These are phyloP conservation scores for Juglanconis sp. DNA, from an alignment of 2,329 filamentous ascomycete species.

Conservation along the genomic window DNA sequence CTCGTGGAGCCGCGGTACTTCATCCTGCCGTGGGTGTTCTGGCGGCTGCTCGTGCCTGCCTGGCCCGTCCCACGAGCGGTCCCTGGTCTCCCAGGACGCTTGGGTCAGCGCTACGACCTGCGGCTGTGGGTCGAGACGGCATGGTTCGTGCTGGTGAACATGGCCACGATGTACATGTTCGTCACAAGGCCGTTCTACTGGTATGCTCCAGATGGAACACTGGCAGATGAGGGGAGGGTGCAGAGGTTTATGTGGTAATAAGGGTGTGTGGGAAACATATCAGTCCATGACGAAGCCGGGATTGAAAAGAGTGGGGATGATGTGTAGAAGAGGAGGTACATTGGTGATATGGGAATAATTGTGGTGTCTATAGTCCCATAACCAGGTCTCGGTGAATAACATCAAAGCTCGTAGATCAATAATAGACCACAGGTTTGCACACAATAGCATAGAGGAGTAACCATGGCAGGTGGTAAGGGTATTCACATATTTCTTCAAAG, in stretches of 20 bases:
- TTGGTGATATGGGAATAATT: no score
- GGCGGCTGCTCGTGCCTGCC: conserved; percentile 74
- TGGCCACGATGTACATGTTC: conserved; percentile 68
- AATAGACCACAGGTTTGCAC: no score
- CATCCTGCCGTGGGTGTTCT: conserved; percentile 91
- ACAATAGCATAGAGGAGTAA: no score
- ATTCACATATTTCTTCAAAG: background rate
- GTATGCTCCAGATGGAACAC: conserved; percentile 47
- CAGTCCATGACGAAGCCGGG: background rate
- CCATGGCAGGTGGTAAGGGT: no score
- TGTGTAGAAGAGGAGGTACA: no score
- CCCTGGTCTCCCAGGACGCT: background rate
- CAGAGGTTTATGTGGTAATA: conserved; percentile 81
- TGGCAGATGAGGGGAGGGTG: conserved; percentile 52
- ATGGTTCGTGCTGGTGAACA: conserved; percentile 68
- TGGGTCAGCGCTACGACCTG: conserved; percentile 36
- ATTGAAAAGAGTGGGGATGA: no score
- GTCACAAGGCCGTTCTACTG: conserved; percentile 66
- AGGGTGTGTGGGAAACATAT: background rate
- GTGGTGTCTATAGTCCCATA: no score
- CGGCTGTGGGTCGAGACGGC: conserved; percentile 58
- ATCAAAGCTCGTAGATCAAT: no score
- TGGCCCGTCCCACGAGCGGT: conserved; percentile 26
- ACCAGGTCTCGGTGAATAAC: no score
- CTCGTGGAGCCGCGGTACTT: conserved; percentile 96